Percentiles rank a stretch among this genome's conserved stretches.
Evolutionary conservation across 2,329 filamentous ascomycete genomes (phyloP).

Genomic region (Colletotrichum spinosum): DNA sequence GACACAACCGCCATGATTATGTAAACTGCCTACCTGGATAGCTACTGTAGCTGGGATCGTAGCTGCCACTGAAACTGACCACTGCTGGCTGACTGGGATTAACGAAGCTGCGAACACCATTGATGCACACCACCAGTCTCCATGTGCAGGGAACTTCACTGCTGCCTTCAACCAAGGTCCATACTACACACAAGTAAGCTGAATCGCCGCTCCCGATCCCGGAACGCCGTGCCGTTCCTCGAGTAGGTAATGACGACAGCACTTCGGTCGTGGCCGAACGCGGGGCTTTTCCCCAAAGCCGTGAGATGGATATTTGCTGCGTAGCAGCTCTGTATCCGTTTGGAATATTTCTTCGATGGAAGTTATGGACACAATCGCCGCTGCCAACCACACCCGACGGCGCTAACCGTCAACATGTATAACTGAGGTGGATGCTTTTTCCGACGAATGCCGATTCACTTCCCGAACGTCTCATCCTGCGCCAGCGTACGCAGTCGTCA

Average conservation of each 20-base stretch:
- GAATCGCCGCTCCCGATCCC: constrained; percentile 11
- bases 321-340: too few relatives aligned
- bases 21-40: not conserved
- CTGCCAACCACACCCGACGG: constrained; percentile 4
- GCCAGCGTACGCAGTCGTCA: not conserved
- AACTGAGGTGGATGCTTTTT: not conserved
- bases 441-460: too few relatives aligned
- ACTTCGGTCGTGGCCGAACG: constrained; percentile 11
- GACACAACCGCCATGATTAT: too few relatives aligned
- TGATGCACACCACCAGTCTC: too few relatives aligned
- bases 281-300: constrained; percentile 17
- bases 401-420: constrained; percentile 4
- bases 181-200: not conserved
- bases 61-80: not conserved
- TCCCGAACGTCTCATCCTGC: too few relatives aligned
- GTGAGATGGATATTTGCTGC: too few relatives aligned
- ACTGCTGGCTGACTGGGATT: too few relatives aligned
- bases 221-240: constrained; percentile 13
- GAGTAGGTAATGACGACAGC: constrained; percentile 15
- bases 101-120: too few relatives aligned
- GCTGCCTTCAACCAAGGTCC: too few relatives aligned
- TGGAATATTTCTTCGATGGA: too few relatives aligned
- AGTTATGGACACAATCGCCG: constrained; percentile 14
- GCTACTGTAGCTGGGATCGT: constrained; percentile 1
- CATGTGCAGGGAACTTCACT: too few relatives aligned